phyloP scores from a whole-genome alignment of 306 rosid genomes.

The Inga oerstediana region DNA sequence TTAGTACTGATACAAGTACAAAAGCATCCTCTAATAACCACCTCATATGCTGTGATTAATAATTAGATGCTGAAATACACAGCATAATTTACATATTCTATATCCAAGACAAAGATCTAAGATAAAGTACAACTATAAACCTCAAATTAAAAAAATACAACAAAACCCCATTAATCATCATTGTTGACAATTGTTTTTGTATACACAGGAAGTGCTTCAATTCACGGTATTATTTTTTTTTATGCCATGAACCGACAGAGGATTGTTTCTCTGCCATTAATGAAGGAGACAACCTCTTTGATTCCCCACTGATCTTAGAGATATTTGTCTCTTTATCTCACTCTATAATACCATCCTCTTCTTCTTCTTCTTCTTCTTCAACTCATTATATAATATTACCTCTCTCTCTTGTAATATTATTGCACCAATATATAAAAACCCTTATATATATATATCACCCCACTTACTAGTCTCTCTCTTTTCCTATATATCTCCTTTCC shows the following conservation, averaged over 20 bases:
- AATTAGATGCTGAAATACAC: slow-evolving; percentile 1
- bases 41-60: not conserved
- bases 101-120: slow-evolving; percentile 10
- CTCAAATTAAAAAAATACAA: not conserved
- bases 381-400: slow-evolving; percentile 23
- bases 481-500: slow-evolving; percentile 1
- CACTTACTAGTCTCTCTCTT: slow-evolving; percentile 9
- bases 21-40: not conserved
- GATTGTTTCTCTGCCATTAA: slow-evolving; percentile 72
- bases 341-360: slow-evolving; percentile 28
- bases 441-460: slow-evolving; percentile 16
- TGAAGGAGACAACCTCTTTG: slow-evolving; percentile 78
- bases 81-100: not conserved
- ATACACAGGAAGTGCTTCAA: not conserved
- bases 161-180: not conserved
- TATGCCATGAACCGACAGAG: slow-evolving; percentile 63
- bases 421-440: slow-evolving; percentile 30
- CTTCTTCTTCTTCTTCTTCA: slow-evolving; percentile 14
- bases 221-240: slow-evolving; percentile 11
- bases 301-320: slow-evolving; percentile 79
- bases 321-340: slow-evolving; percentile 51
- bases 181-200: not conserved
- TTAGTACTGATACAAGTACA: not conserved
- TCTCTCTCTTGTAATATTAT: slow-evolving; percentile 13
- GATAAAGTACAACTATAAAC: not conserved